Conservation (phyloP, 495 filamentous ascomycete species). For the Talaromyces ruber region DNA sequence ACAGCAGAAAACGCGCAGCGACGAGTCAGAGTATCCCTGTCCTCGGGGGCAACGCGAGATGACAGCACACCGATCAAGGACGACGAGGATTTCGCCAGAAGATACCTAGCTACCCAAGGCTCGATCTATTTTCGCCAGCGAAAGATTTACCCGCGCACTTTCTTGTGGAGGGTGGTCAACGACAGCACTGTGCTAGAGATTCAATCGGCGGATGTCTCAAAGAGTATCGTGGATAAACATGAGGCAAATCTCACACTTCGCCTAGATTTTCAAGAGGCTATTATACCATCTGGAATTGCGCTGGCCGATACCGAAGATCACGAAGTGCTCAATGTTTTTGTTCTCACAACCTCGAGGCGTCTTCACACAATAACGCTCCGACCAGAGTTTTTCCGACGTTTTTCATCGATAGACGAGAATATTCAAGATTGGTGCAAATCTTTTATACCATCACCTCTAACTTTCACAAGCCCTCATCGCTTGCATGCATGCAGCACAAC, state of each 20-base stretch:
- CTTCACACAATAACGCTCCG: slow-evolving; percentile 74
- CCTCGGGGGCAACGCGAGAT: slow-evolving; percentile 26
- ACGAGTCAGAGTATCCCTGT: slow-evolving; percentile 37
- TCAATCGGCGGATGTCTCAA: slow-evolving; percentile 72
- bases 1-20: slow-evolving; percentile 31
- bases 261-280: slow-evolving; percentile 62
- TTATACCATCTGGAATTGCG: slow-evolving; percentile 67
- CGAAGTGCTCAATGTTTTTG: slow-evolving; percentile 72
- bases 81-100: slow-evolving; percentile 63
- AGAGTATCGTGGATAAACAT: slow-evolving; percentile 50
- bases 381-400: slow-evolving; percentile 68
- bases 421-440: slow-evolving; percentile 69
- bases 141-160: slow-evolving; percentile 65
- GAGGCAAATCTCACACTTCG: slow-evolving; percentile 66
- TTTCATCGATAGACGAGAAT: slow-evolving; percentile 58
- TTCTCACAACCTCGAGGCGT: slow-evolving; percentile 66
- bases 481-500: slow-evolving; percentile 63
- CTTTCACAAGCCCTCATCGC: slow-evolving; percentile 71
- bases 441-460: slow-evolving; percentile 59
- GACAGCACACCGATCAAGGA: slow-evolving; percentile 44
- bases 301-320: slow-evolving; percentile 71
- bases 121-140: slow-evolving; percentile 77
- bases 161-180: slow-evolving; percentile 85
- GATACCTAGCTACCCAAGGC: slow-evolving; percentile 66
- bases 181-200: slow-evolving; percentile 73